Evolutionary conservation across 352 stramenopile species (phyloP), one percentile per base, ranked within the genome.

Genomic region (Pythium sukuiense): DNA sequence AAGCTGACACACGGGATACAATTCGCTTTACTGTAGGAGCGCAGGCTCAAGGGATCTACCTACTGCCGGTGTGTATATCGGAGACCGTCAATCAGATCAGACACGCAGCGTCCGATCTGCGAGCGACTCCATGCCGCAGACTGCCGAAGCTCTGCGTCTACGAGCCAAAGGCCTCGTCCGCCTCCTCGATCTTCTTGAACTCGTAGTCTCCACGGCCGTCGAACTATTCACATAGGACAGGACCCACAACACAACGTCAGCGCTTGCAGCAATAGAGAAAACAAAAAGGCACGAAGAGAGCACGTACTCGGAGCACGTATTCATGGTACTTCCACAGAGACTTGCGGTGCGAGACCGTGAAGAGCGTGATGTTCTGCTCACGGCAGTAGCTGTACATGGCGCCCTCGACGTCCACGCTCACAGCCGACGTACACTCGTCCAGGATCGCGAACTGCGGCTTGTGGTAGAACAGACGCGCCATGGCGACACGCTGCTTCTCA

Each of bases 401-500:
- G 45, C 86, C 87, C 75, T 97, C 90, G 4, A 97, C 85, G 62
- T 96, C 90, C 16, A 93, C 81, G 56, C 79, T 91, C 13, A 97
- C 87, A 26, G 84, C 86, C 30, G 83, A 93, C 24, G 85, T 96
- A 58, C 87, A 93, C 59, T 96, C 91, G 67, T 97, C 89, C 33
- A 97, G 69, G 49, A 97, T 96, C 46, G 89, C 89, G 73, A 96
- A 97, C 69, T 95, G 83, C 11, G 91, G 90, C 62, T 88, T 88
- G 77, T 97, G 88, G 79, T 93, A 97, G 58, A 97, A 96, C 37
- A 97, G 59, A 32, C 90, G 80, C 24, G 88, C 90, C 79, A 97
- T 95, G 29, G 90, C 90, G 29, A 97, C 73, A 26, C 90, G 85
- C 79, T 97, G 90, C 74, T 97, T 97, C 76, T 97, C 90, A 18